Percentiles rank a stretch among this genome's conserved stretches.
phyloP scores from a whole-genome alignment of 2,329 filamentous ascomycete genomes.

The Scolecobasidium constrictum region DNA sequence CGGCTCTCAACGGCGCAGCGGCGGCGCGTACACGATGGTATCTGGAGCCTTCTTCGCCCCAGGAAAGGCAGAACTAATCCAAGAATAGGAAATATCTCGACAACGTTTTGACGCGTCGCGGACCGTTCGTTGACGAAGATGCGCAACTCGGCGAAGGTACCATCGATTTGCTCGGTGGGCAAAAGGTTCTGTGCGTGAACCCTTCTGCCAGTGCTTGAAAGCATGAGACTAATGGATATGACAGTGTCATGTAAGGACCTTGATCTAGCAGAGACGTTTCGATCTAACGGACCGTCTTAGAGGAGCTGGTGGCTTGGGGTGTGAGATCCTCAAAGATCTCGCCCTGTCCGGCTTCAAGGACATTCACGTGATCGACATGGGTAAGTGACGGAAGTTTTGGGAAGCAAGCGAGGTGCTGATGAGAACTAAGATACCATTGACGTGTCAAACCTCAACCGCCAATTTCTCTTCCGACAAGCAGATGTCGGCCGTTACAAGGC shows the following conservation, averaged over 20 bases:
- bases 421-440: constrained; percentile 98
- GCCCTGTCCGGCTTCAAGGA: constrained; percentile 92
- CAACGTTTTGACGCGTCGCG: constrained; percentile 61
- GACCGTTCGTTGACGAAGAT: constrained; percentile 69
- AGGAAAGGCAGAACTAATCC: constrained; percentile 16
- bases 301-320: constrained; percentile 86
- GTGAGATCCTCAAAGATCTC: constrained; percentile 92
- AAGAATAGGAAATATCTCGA: constrained; percentile 67
- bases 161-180: constrained; percentile 21
- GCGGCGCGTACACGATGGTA: not conserved
- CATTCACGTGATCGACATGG: constrained; percentile 99
- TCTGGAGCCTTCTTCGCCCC: not conserved
- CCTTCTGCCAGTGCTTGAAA: no score
- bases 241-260: constrained; percentile 24
- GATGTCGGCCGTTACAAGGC: constrained; percentile 94
- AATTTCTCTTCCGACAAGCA: constrained; percentile 85
- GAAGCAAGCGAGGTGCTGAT: no score
- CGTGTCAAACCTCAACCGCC: constrained; percentile 93
- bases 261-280: no score
- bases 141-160: constrained; percentile 33
- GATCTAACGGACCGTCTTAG: no score
- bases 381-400: constrained; percentile 34
- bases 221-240: no score
- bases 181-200: constrained; percentile 17
- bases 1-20: not conserved